Evolutionary conservation across 768 basidiomycete species (phyloP).

Genomic region (Tricholoma sp.): DNA sequence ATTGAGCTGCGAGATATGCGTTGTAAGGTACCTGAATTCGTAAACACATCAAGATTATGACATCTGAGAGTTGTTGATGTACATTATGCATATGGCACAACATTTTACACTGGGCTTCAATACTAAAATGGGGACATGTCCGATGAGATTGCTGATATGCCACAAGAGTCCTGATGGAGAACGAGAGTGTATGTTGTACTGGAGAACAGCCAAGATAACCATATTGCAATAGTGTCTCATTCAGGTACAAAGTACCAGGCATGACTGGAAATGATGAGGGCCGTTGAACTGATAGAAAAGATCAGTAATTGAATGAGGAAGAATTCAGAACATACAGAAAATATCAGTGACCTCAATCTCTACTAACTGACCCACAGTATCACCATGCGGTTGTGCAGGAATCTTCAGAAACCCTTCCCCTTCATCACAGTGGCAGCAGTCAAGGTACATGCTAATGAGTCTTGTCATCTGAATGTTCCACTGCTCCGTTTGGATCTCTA

Average conservation of each 20-base stretch:
- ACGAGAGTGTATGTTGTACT: constrained; percentile 2
- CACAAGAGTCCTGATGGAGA: constrained; percentile 4
- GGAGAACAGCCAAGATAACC: constrained; percentile 9
- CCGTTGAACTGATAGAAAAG: not conserved
- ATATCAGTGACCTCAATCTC: not conserved
- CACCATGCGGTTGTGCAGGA: not conserved
- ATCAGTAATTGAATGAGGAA: not conserved
- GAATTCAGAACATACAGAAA: not conserved
- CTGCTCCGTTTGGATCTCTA: constrained; percentile 6
- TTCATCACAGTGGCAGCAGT: constrained; percentile 1
- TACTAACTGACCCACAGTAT: not conserved
- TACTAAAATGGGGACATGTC: constrained; percentile 8
- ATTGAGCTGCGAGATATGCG: not conserved
- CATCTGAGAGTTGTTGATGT: not conserved
- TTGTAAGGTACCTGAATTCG: constrained; percentile 3
- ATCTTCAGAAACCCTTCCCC: not conserved
- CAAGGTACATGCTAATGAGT: constrained; percentile 2
- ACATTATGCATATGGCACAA: constrained; percentile 13
- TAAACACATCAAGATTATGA: not conserved
- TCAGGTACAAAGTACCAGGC: constrained; percentile 1
- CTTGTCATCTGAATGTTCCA: not conserved
- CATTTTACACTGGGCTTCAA: constrained; percentile 6
- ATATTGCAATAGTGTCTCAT: constrained; percentile 7
- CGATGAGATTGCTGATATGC: constrained; percentile 6
- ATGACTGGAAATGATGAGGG: not conserved